phyloP scores from a whole-genome alignment of 768 basidiomycete species.

The Boletus vermiculosoides region DNA sequence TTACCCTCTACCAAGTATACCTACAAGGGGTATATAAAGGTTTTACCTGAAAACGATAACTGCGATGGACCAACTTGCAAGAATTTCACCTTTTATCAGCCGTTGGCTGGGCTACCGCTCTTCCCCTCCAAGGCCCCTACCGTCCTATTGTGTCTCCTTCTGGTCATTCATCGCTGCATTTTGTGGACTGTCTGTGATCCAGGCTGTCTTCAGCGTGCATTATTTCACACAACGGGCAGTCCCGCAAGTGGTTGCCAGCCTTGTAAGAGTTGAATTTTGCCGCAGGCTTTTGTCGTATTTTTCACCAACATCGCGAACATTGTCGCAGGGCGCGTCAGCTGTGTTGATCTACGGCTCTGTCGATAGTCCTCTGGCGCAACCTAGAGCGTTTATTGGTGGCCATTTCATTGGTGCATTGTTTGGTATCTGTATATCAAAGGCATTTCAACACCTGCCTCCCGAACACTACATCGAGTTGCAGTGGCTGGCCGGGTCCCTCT shows the following conservation, averaged over 20 bases:
- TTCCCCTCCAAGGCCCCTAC: constrained; percentile 6
- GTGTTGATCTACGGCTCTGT: constrained; percentile 54
- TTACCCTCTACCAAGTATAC: too few relatives aligned
- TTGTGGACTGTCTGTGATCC: constrained; percentile 47
- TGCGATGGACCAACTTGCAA: background rate
- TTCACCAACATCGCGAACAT: background rate
- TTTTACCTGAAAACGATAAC: too few relatives aligned
- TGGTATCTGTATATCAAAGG: constrained; percentile 51
- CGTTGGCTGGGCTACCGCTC: constrained; percentile 15
- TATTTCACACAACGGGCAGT: constrained; percentile 48
- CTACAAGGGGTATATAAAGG: too few relatives aligned
- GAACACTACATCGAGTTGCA: constrained; percentile 43
- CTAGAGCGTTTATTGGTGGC: constrained; percentile 48
- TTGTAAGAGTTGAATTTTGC: constrained; percentile 15
- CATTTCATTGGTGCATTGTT: constrained; percentile 40
- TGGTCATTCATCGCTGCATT: constrained; percentile 58
- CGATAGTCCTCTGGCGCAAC: constrained; percentile 53
- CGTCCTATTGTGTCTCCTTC: constrained; percentile 1
- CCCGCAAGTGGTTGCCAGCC: constrained; percentile 27
- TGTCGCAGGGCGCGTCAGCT: constrained; percentile 50
- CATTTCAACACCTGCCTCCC: constrained; percentile 46
- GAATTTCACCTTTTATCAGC: constrained; percentile 1
- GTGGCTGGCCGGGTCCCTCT: constrained; percentile 41
- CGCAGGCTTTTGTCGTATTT: background rate
- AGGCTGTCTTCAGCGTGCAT: constrained; percentile 48